Percentiles rank a stretch among this genome's conserved stretches.
These are phyloP conservation scores for Colletotrichum sp. DNA, from an alignment of 2,329 filamentous ascomycete genomes.

Conservation along the genomic window DNA sequence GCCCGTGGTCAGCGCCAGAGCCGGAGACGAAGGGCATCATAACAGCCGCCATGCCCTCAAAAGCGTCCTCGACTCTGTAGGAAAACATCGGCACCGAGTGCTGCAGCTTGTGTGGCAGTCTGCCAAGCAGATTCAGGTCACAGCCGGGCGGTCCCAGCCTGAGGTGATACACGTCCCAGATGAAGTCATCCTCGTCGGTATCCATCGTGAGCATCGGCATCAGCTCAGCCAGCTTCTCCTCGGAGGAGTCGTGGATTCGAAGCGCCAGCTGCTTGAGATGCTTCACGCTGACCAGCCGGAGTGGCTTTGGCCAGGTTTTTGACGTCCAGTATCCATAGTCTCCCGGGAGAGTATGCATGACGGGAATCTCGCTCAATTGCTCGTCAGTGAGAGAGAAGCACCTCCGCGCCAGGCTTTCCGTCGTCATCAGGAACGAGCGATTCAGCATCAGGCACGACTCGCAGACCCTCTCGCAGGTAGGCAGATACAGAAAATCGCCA, in stretches of 20 bases:
- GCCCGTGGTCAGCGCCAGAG: conserved; percentile 21
- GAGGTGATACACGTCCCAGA: conserved; percentile 24
- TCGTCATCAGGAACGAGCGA: conserved; percentile 29
- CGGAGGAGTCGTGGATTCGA: conserved; percentile 27
- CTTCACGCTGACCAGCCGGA: conserved; percentile 31
- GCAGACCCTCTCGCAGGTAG: conserved; percentile 35
- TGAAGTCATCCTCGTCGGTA: conserved; percentile 1
- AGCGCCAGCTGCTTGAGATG: conserved; percentile 31
- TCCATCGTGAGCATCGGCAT: background rate
- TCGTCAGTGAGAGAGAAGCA: conserved; percentile 27
- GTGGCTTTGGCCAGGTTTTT: conserved; percentile 9
- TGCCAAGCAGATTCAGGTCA: conserved; percentile 22
- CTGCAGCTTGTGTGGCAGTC: background rate
- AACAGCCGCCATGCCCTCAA: conserved; percentile 29
- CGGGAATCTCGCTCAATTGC: conserved; percentile 21
- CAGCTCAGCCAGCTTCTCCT: background rate
- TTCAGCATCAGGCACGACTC: conserved; percentile 31
- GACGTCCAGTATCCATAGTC: conserved; percentile 23
- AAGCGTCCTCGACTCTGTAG: conserved; percentile 23
- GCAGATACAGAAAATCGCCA: conserved; percentile 31
- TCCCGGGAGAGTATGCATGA: conserved; percentile 28
- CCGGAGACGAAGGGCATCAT: conserved; percentile 28
- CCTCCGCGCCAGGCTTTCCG: conserved; percentile 22
- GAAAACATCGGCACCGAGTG: background rate
- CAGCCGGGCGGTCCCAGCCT: conserved; percentile 26